Base-by-base conservation (phyloP, 176 grass and related monocot species). In the Oryza brachyantha region DNA sequence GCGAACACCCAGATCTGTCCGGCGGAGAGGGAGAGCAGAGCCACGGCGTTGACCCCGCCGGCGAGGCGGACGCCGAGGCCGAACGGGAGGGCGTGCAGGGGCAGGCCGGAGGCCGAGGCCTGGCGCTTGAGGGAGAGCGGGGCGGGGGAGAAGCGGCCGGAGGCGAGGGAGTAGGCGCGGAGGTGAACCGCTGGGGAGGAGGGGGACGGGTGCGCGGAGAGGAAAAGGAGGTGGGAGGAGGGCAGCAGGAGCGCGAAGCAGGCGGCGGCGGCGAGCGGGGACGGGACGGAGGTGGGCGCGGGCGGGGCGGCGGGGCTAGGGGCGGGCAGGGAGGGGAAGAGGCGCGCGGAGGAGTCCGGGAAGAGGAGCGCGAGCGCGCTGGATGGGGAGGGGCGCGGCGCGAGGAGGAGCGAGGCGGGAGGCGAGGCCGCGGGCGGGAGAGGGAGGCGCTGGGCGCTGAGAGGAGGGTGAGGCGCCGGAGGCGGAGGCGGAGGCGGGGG, bases 1-100 rank as follows among this genome's bases (percentile, higher is more conserved):
- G 81, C 82, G 21, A 95, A 19, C 38, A 99, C 70, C 96, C 96
- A 99, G 92, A 99, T 99, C 88, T 99, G 92, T 0, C 59, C 59
- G n/a, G 81, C 84, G 61, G 83, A 78, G n/a, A 89, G 63, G 19
- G 92, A 93, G 61, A 93, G 90, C 39, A 99, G 62, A 28, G 84
- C 90, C 10, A 95, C 75, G 63, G 74, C 63, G 84, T 99, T 99
- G 75, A 87, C 83, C 22, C 81, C 87, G 0, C 62, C 86, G 3
- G 82, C 90, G 46, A 99, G 84, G 72, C 79, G 77, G 26, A 91
- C 84, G 10, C 89, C 84, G n/a, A 90, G 66, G 35, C 90, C 90
- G 72, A 88, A 92, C 39, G 80, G 86, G 12, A 99, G 81, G 78
- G 68, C 75, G 64, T 73, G 84, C 17, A 94, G 81, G 29, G 80